Conservation (phyloP, 805 yeast genomes). For the Grigorovia humatica region DNA sequence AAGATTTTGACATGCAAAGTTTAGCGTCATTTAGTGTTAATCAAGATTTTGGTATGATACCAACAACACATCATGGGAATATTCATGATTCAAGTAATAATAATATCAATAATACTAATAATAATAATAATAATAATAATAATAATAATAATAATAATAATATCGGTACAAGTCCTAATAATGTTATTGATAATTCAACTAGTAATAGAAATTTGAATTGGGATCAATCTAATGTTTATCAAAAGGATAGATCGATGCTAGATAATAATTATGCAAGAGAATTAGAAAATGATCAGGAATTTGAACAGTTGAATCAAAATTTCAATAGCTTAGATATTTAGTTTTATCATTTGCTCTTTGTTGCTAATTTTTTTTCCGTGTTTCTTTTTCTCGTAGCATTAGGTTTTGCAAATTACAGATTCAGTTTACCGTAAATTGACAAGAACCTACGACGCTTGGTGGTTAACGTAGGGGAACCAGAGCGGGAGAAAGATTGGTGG, state of each 20-base stretch:
- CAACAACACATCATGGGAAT: slow-evolving; percentile 1
- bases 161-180: not conserved
- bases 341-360: not conserved
- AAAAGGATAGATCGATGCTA: slow-evolving; percentile 6
- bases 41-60: not conserved
- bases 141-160: slow-evolving; percentile 16
- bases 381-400: too few relatives aligned
- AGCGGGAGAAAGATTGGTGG: too few relatives aligned
- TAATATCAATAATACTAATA: not conserved
- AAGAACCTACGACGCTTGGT: too few relatives aligned
- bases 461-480: too few relatives aligned
- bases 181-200: not conserved
- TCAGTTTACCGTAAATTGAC: too few relatives aligned
- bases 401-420: too few relatives aligned
- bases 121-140: slow-evolving; percentile 1
- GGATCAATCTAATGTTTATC: slow-evolving; percentile 8
- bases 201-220: slow-evolving; percentile 15
- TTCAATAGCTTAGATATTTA: not conserved
- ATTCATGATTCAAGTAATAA: slow-evolving; percentile 10
- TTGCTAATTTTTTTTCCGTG: too few relatives aligned
- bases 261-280: slow-evolving; percentile 17
- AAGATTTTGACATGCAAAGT: slow-evolving; percentile 28
- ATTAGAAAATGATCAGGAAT: slow-evolving; percentile 8
- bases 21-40: slow-evolving; percentile 25
- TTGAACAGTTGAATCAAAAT: not conserved